A percentile compares a stretch with the other conserved stretches of the same genome.
Evolutionary conservation across 176 grass and related monocot species (phyloP).

Genomic region (Triticum aestivum): IWGSC_CS_RefSeq_v2.1 NC_057805.1:503926625-503927124

Average conservation of each 20-base stretch:
- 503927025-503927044: slow-evolving; percentile 52
- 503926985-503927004: slow-evolving; percentile 1
- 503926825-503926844: slow-evolving; percentile 83
- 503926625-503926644: slow-evolving; percentile 9
- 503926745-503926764: slow-evolving; percentile 55
- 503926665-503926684: slow-evolving; percentile 39
- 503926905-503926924: background rate
- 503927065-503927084: slow-evolving; percentile 57
- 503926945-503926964: background rate
- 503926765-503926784: slow-evolving; percentile 46
- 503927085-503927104: slow-evolving; percentile 59
- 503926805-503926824: slow-evolving; percentile 62
- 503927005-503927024: background rate
- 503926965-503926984: slow-evolving; percentile 25
- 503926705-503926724: slow-evolving; percentile 71
- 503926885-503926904: background rate
- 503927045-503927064: slow-evolving; percentile 51
- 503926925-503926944: background rate
- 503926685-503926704: slow-evolving; percentile 67
- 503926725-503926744: slow-evolving; percentile 56
- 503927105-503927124: slow-evolving; percentile 1
- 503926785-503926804: slow-evolving; percentile 68
- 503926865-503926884: slow-evolving; percentile 14
- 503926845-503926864: slow-evolving; percentile 42
- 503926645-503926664: slow-evolving; percentile 33